Conservation (phyloP, 2,329 filamentous ascomycete genomes). For the Cordyceps farinosa region DNA sequence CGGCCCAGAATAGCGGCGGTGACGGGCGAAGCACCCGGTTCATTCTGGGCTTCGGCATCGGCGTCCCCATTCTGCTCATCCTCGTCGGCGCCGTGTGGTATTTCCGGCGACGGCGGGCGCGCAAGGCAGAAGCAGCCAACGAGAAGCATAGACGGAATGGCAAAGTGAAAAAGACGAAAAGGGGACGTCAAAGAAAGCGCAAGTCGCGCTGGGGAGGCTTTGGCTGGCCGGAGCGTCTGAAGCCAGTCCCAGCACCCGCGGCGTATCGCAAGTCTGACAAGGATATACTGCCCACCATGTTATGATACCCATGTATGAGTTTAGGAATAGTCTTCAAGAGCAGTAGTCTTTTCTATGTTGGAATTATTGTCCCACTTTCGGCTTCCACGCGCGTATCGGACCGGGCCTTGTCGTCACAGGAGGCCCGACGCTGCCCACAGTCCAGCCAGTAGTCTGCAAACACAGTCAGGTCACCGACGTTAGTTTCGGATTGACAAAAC, state of each 20-base stretch:
- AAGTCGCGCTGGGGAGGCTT: not conserved
- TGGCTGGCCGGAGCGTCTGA: constrained; percentile 7
- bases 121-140: not conserved
- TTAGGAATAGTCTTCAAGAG: no score
- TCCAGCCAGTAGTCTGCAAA: no score
- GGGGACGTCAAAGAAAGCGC: not conserved
- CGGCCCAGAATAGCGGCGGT: not conserved
- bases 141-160: not conserved
- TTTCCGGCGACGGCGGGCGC: not conserved
- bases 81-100: constrained; percentile 8
- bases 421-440: no score
- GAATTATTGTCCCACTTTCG: no score
- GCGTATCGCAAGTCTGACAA: constrained; percentile 8
- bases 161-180: not conserved
- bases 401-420: no score
- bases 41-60: constrained; percentile 15
- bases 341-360: no score
- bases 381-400: no score
- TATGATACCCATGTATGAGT: not conserved
- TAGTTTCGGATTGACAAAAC: no score
- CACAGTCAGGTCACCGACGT: no score
- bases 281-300: not conserved
- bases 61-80: constrained; percentile 9
- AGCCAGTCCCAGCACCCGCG: not conserved
- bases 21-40: constrained; percentile 2